Conservation (phyloP, 106 monocot species). For the Allium cepa region DNA sequence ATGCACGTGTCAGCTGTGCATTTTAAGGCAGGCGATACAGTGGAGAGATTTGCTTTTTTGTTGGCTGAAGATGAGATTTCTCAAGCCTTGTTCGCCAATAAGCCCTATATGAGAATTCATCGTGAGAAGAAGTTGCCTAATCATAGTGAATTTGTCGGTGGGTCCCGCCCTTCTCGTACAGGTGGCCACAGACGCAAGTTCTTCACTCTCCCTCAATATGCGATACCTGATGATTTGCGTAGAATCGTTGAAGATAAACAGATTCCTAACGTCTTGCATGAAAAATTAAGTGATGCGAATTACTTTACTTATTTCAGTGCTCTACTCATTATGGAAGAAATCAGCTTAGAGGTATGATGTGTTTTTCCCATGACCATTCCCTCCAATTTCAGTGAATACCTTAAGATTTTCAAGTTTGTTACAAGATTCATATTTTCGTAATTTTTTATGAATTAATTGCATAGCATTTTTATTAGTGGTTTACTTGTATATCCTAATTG, state of each 20-base stretch:
- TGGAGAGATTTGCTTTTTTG: constrained; percentile 80
- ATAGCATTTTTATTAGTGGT: no score
- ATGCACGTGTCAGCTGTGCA: constrained; percentile 73
- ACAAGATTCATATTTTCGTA: no score
- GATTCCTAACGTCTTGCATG: constrained; percentile 49
- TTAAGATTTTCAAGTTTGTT: no score
- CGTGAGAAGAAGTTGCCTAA: constrained; percentile 30
- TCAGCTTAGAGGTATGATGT: constrained; percentile 62
- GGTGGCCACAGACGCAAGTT: constrained; percentile 10
- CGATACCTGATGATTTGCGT: constrained; percentile 56
- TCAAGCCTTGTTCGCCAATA: constrained; percentile 49
- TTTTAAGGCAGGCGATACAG: constrained; percentile 78
- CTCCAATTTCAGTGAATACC: no score
- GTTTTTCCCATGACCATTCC: no score
- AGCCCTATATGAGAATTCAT: constrained; percentile 46
- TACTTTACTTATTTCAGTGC: constrained; percentile 64
- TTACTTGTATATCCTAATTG: no score
- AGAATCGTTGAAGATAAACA: constrained; percentile 49
- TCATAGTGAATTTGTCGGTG: constrained; percentile 44
- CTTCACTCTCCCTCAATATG: constrained; percentile 35
- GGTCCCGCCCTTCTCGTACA: constrained; percentile 37
- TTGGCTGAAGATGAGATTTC: constrained; percentile 84
- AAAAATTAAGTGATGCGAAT: constrained; percentile 40
- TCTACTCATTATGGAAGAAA: constrained; percentile 86
- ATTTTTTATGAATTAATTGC: no score